Evolutionary conservation across 495 filamentous ascomycete genomes (phyloP), one percentile per base, ranked within the genome.

Genomic region (Aspergillus affinis): DNA sequence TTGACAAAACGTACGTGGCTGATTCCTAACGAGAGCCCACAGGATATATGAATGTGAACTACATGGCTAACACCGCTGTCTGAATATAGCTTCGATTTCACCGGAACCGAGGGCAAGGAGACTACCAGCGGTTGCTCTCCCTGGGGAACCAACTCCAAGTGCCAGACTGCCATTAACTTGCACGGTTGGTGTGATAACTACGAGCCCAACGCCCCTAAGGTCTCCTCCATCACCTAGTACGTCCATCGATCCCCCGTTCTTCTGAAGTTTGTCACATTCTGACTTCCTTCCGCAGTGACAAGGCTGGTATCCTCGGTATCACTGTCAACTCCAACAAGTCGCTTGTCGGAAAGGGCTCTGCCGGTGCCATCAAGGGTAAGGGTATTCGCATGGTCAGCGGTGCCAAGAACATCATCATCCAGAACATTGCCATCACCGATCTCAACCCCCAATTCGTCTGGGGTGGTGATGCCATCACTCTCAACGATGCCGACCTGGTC

Each of bases 161-260:
- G 74, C 63, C 83, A 81, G 69, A 53, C 78, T 52, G 83, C 83
- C 47, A 85, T 86, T 61, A 81, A 82, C 70, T 60, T 76, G 66
- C 68, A 81, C 59, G 61, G 72, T 64, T 81, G 80, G 80, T 82
- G 77, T 60, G 64, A 46, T 10, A 78, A 76, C 67, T 77, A 77
- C 57, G 54, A 78, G 67, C 50, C 75, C 0, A 44, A 61, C 51
- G 74, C 75, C 9, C 72, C 74, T 0, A 58, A 59, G 4, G 69
- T 69, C 36, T 60, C 60, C 3, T 26, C 23, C 23, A 78, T 84
- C 29, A 70, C 63, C 17, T 81, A 81, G 23, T 26, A 26, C 23
- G 23, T 26, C 23, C 23, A 26, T 26, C 23, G 23, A 26, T n/a
- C 23, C 23, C 4, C 23, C 23, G 23, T 26, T 26, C 23, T 26